Conservation (phyloP, 352 stramenopile genomes). For the Globisporangium paroecandrum region DNA sequence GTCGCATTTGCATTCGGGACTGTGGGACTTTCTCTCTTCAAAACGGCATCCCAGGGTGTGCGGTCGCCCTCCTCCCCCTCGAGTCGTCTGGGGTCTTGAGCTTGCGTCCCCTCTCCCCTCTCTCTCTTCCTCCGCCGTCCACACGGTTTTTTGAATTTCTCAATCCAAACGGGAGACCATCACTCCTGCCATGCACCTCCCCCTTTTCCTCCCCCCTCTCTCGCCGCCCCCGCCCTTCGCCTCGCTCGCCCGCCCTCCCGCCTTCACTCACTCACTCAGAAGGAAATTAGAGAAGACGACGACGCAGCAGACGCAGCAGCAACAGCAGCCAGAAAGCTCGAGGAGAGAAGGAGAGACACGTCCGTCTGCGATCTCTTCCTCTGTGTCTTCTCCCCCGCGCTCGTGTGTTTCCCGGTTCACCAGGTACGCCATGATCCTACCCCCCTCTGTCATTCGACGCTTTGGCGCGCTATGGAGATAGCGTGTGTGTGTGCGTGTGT, state of each 20-base stretch:
- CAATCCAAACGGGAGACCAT: slow-evolving; percentile 26
- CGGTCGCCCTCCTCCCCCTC: neutral
- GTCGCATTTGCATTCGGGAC: slow-evolving; percentile 15
- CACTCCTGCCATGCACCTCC: slow-evolving; percentile 19
- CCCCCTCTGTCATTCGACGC: neutral
- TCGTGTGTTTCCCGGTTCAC: neutral
- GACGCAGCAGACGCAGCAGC: slow-evolving; percentile 2
- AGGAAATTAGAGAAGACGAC: slow-evolving; percentile 17
- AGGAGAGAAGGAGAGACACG: neutral
- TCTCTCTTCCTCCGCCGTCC: slow-evolving; percentile 20
- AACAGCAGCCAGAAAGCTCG: too few relatives aligned
- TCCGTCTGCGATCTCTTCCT: neutral
- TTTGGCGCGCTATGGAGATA: too few relatives aligned
- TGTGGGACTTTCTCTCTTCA: slow-evolving; percentile 11
- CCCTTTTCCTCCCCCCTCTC: slow-evolving; percentile 18
- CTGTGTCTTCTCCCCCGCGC: neutral
- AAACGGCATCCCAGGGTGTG: slow-evolving; percentile 11
- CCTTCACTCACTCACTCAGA: slow-evolving; percentile 10
- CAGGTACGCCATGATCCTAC: neutral
- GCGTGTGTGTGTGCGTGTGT: neutral
- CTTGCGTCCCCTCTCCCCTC: slow-evolving; percentile 9
- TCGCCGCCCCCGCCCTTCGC: slow-evolving; percentile 7
- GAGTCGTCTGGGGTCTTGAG: neutral
- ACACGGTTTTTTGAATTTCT: slow-evolving; percentile 38
- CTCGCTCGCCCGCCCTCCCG: neutral